Base-by-base conservation (phyloP, 306 rosid species). In the Canavalia gladiata region DNA sequence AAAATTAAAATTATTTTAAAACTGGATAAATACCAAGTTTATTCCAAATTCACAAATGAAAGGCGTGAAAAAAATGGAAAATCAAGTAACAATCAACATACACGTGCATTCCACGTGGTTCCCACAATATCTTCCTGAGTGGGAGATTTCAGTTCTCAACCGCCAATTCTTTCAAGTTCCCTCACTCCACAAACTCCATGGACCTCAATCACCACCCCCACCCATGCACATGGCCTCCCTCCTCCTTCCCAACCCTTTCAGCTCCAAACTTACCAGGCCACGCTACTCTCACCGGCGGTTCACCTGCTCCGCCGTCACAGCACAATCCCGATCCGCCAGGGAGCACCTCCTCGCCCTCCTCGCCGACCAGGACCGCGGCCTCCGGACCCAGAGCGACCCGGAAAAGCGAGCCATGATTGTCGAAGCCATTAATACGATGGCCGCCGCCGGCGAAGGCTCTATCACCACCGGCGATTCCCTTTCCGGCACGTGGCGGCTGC, bases 401-500 rank as follows among this genome's bases (percentile, higher is more conserved):
- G 1, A 28, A 0, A 89, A 72, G 54, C 92, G 86, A 54, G 85
- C 90, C 1, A 75, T 89, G 0, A 91, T 95, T 13, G 84, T 93
- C 54, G 62, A 83, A 28, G 94, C 94, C 11, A 86, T 95, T 54
- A 94, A 93, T 6, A 85, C 86, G 2, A 42, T 93, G 84, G 92
- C 89, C 30, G 81, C 65, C 28, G 57, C 78, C 5, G 92, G 88
- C 52, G 55, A 82, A 2, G 88, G 79, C 18, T 59, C 85, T 0
- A 85, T 91, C 76, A 93, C 99, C 64, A 92, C 98, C 8, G 89
- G 86, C 1, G 54, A 41, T 4, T 76, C 91, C 2, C 93, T 95
- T 51, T 90, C 97, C 5, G 95, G 85, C 51, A 91, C 99, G 18
- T 95, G 99, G 99, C 84, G 91, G 77, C 71, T 95, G 72, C 93